These are phyloP conservation scores for Sorghum bicolor DNA, from an alignment of 176 grass and related monocot species.

Conservation along the genomic window Sorghum_bicolor_NCBIv3 NC_012870.2:12454501-12455000, in stretches of 20 bases:
- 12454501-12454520: slow-evolving; percentile 99
- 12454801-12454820: neutral
- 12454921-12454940: neutral
- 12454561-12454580: slow-evolving; percentile 95
- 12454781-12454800: neutral
- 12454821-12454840: neutral
- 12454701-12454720: slow-evolving; percentile 7
- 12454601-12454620: slow-evolving; percentile 92
- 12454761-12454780: neutral
- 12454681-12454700: slow-evolving; percentile 38
- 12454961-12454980: neutral
- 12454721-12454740: neutral
- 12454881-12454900: neutral
- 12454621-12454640: slow-evolving; percentile 98
- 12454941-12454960: neutral
- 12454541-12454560: slow-evolving; percentile 89
- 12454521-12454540: slow-evolving; percentile 88
- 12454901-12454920: neutral
- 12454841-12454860: neutral
- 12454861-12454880: neutral
- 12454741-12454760: slow-evolving; percentile 15
- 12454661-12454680: slow-evolving; percentile 95
- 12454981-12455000: neutral
- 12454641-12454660: slow-evolving; percentile 91
- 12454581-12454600: slow-evolving; percentile 94